A percentile compares a stretch with the other conserved stretches of the same genome.
phyloP scores from a whole-genome alignment of 2,329 filamentous ascomycete species.

The Hortaea sp. region DNA sequence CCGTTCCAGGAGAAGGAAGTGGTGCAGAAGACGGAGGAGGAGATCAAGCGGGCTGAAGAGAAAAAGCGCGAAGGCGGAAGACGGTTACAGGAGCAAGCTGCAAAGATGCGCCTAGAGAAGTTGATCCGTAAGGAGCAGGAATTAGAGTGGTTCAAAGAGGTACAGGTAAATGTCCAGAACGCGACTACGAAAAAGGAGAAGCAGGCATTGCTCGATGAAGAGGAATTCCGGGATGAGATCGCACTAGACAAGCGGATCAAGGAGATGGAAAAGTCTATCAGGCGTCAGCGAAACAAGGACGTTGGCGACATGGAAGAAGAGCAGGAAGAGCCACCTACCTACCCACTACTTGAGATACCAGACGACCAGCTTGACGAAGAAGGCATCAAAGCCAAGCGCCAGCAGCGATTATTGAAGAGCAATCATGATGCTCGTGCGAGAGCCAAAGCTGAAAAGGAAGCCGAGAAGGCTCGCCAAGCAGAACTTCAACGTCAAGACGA shows the following conservation, averaged over 20 bases:
- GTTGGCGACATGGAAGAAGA: constrained; percentile 74
- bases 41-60: constrained; percentile 80
- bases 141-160: constrained; percentile 80
- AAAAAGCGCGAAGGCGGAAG: constrained; percentile 90
- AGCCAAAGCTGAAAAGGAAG: constrained; percentile 94
- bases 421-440: constrained; percentile 86
- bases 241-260: constrained; percentile 76
- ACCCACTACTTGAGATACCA: constrained; percentile 76
- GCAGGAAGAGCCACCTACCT: constrained; percentile 67
- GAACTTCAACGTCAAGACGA: constrained; percentile 78
- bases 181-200: constrained; percentile 85
- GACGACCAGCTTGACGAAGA: constrained; percentile 92
- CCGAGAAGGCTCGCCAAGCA: constrained; percentile 71
- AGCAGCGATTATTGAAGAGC: constrained; percentile 85
- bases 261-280: constrained; percentile 83
- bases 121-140: constrained; percentile 93
- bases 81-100: constrained; percentile 85
- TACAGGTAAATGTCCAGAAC: constrained; percentile 58
- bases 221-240: constrained; percentile 84
- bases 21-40: constrained; percentile 86
- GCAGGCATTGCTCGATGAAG: constrained; percentile 67
- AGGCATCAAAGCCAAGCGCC: constrained; percentile 79
- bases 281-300: constrained; percentile 85
- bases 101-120: constrained; percentile 93
- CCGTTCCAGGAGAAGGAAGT: constrained; percentile 87